Conservation (phyloP, 129 eudicot genomes). For the Ambrosia artemisiifolia region DNA sequence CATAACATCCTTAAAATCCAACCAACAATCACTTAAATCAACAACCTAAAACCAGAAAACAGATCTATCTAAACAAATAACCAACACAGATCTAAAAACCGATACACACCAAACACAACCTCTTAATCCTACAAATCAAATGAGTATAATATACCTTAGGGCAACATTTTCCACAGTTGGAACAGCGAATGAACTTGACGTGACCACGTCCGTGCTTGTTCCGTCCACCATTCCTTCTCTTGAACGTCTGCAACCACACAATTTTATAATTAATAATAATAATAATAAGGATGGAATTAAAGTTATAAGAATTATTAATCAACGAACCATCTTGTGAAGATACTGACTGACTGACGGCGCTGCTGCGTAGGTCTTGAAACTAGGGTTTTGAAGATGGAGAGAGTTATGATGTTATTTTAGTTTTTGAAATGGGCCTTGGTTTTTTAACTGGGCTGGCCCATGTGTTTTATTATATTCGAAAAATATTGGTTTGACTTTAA, state of each 20-base stretch:
- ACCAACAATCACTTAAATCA: too few relatives aligned
- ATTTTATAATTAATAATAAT: neutral
- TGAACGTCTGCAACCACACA: conserved; percentile 54
- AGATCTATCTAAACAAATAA: conserved; percentile 3
- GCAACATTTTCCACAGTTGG: conserved; percentile 87
- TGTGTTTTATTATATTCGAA: too few relatives aligned
- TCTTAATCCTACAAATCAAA: too few relatives aligned
- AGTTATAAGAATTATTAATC: neutral
- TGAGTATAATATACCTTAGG: too few relatives aligned
- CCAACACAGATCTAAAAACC: neutral
- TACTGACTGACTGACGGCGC: neutral
- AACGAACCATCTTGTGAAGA: conserved; percentile 23
- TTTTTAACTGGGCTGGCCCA: conserved; percentile 3
- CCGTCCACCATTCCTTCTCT: conserved; percentile 83
- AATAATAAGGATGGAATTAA: neutral
- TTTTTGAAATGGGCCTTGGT: neutral
- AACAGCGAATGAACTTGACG: conserved; percentile 71
- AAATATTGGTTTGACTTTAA: too few relatives aligned
- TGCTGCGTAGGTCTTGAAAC: conserved; percentile 16
- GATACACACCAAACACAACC: too few relatives aligned
- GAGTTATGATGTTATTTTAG: neutral
- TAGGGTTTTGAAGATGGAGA: conserved; percentile 23
- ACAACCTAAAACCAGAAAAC: neutral
- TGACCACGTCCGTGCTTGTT: conserved; percentile 94
- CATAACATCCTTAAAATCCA: neutral